Percentiles rank a stretch among this genome's conserved stretches.
Conservation (phyloP, 2,329 filamentous ascomycete genomes). For the Talaromyces rugulosus region DNA sequence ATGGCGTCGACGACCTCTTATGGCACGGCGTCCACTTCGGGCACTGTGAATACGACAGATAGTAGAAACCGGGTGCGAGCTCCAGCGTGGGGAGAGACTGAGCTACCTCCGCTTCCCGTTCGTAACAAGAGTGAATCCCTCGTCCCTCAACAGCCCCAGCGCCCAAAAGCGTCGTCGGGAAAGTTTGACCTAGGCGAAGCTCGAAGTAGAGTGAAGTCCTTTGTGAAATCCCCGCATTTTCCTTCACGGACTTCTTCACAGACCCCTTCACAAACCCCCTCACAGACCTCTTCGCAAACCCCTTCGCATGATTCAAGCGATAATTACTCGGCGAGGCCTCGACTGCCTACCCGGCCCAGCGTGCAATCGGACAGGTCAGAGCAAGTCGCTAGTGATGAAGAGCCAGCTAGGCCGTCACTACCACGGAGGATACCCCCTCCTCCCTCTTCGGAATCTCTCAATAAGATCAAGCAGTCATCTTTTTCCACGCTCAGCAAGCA, state of each 20-base stretch:
- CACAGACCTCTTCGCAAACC: neutral
- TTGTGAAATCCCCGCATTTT: slow-evolving; percentile 4
- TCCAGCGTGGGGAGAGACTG: slow-evolving; percentile 54
- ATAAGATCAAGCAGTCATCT: slow-evolving; percentile 41
- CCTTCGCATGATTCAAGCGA: slow-evolving; percentile 2
- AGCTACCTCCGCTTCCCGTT: slow-evolving; percentile 52
- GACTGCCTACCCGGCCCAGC: slow-evolving; percentile 2
- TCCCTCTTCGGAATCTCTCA: slow-evolving; percentile 29
- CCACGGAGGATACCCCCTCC: slow-evolving; percentile 31
- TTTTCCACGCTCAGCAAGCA: slow-evolving; percentile 45
- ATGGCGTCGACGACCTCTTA: slow-evolving; percentile 50
- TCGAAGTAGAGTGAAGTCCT: slow-evolving; percentile 1
- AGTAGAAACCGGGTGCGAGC: slow-evolving; percentile 40
- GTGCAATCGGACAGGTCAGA: slow-evolving; percentile 1
- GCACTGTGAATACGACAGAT: slow-evolving; percentile 34
- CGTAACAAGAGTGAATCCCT: slow-evolving; percentile 23
- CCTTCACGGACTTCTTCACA: slow-evolving; percentile 6
- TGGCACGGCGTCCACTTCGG: slow-evolving; percentile 45
- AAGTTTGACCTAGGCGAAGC: slow-evolving; percentile 10
- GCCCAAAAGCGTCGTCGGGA: slow-evolving; percentile 16
- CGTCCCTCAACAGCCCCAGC: slow-evolving; percentile 18
- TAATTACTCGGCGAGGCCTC: neutral
- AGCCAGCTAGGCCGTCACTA: slow-evolving; percentile 14
- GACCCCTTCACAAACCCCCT: too few relatives aligned
- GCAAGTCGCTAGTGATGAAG: slow-evolving; percentile 16